A percentile compares a stretch with the other conserved stretches of the same genome.
phyloP scores from a whole-genome alignment of 2,329 filamentous ascomycete species.

The Xylariaceae sp. region DNA sequence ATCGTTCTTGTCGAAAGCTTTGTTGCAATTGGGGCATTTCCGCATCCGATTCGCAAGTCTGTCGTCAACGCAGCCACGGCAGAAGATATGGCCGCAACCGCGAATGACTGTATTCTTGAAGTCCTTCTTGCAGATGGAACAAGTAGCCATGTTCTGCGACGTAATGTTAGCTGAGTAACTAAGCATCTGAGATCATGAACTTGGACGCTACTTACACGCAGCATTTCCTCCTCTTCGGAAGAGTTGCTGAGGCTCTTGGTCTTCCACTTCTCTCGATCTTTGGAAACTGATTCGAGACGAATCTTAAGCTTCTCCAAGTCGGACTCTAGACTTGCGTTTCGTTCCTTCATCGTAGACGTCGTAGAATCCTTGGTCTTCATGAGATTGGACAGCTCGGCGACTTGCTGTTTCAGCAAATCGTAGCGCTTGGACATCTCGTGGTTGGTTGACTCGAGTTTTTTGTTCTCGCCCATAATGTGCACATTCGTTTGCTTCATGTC shows the following conservation, averaged over 20 bases:
- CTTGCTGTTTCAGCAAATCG: constrained; percentile 70
- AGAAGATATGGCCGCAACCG: constrained; percentile 93
- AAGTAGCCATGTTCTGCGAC: constrained; percentile 67
- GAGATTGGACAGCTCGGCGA: constrained; percentile 67
- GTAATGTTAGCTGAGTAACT: constrained; percentile 31
- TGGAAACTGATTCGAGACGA: constrained; percentile 70
- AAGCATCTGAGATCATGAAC: not conserved
- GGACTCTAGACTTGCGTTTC: constrained; percentile 58
- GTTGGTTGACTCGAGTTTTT: constrained; percentile 65
- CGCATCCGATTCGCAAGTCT: constrained; percentile 83
- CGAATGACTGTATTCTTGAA: constrained; percentile 94
- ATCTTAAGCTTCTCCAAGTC: constrained; percentile 77
- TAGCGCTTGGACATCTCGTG: constrained; percentile 64
- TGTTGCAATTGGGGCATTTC: constrained; percentile 92
- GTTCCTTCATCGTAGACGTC: constrained; percentile 47
- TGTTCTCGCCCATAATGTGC: constrained; percentile 65
- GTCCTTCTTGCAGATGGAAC: constrained; percentile 85
- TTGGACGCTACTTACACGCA: constrained; percentile 62
- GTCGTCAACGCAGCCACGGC: constrained; percentile 83
- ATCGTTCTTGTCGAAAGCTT: constrained; percentile 85
- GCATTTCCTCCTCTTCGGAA: constrained; percentile 75
- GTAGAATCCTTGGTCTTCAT: constrained; percentile 70
- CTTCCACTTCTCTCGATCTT: constrained; percentile 82
- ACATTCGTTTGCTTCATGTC: constrained; percentile 76
- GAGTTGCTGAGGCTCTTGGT: constrained; percentile 75